Conservation (phyloP, 78 protist species). For the Dictyostelium citrinum region DNA sequence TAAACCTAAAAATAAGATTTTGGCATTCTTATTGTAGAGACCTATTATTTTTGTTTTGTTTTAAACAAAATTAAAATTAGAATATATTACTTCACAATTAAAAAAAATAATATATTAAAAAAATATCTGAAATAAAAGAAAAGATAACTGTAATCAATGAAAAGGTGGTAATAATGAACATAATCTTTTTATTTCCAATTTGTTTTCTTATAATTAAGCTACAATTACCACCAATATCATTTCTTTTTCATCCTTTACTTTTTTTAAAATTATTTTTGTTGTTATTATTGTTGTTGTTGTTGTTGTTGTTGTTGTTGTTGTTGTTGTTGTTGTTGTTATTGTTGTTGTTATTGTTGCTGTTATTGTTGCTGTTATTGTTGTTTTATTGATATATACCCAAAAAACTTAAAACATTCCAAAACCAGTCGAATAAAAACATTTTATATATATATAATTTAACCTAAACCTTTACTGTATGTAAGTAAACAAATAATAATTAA, state of each 20-base stretch:
- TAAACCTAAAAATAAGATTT: slow-evolving; percentile 99
- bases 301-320: too few species aligned
- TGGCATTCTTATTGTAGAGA: slow-evolving; percentile 94
- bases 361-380: too few species aligned
- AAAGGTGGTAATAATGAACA: background rate
- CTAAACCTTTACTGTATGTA: background rate
- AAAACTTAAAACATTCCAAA: slow-evolving; percentile 70
- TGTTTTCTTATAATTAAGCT: background rate
- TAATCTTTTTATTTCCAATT: background rate
- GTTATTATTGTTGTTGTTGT: too few species aligned
- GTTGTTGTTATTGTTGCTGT: too few species aligned
- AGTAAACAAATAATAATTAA: background rate
- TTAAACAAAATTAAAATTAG: background rate
- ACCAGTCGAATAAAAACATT: slow-evolving; percentile 79
- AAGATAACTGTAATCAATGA: background rate
- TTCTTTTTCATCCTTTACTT: background rate
- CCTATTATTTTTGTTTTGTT: slow-evolving; percentile 82
- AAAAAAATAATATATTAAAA: too few species aligned
- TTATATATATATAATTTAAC: background rate
- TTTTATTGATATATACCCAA: slow-evolving; percentile 21
- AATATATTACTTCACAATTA: background rate
- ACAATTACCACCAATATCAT: background rate
- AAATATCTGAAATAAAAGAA: background rate
- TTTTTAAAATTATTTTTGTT: background rate
- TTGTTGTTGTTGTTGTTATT: too few species aligned